A percentile compares a stretch with the other conserved stretches of the same genome.
These are phyloP conservation scores for Rhododendron williamsianum DNA, from an alignment of 148 eudicot species.

Conservation along the genomic window DNA sequence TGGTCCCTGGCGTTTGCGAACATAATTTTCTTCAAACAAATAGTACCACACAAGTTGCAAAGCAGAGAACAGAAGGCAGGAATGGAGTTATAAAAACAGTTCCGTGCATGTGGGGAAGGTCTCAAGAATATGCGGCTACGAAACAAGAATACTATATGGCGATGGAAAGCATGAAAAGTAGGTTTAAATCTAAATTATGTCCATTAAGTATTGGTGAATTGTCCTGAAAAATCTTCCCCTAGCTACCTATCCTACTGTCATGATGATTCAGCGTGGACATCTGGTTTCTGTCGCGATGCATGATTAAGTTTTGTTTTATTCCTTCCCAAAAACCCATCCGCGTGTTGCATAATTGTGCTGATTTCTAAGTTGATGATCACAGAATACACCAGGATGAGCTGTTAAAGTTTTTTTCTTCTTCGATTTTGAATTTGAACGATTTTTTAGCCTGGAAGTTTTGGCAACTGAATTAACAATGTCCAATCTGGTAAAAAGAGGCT, in stretches of 20 bases:
- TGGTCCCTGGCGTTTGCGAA: constrained; percentile 1
- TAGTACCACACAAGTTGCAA: neutral
- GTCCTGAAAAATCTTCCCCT: constrained; percentile 3
- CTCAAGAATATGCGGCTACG: constrained; percentile 37
- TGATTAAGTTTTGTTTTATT: constrained; percentile 2
- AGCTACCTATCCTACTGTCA: neutral
- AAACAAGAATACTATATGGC: constrained; percentile 1
- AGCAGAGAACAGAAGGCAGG: constrained; percentile 10
- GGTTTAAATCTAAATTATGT: constrained; percentile 5
- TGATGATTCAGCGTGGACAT: constrained; percentile 17
- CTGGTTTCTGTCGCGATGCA: constrained; percentile 21
- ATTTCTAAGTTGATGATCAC: constrained; percentile 22
- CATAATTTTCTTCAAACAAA: neutral
- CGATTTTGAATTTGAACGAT: neutral
- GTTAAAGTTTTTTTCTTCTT: neutral
- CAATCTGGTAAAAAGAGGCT: neutral
- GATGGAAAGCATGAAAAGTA: constrained; percentile 19
- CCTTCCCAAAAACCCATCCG: constrained; percentile 7
- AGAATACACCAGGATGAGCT: neutral
- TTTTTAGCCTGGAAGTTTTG: neutral
- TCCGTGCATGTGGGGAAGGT: constrained; percentile 25
- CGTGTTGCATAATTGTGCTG: constrained; percentile 6
- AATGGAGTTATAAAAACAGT: constrained; percentile 11
- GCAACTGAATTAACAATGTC: neutral
- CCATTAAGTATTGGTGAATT: neutral